A percentile compares a stretch with the other conserved stretches of the same genome.
Conservation (phyloP, 331 rosid species). For the Malus hybrid region DNA sequence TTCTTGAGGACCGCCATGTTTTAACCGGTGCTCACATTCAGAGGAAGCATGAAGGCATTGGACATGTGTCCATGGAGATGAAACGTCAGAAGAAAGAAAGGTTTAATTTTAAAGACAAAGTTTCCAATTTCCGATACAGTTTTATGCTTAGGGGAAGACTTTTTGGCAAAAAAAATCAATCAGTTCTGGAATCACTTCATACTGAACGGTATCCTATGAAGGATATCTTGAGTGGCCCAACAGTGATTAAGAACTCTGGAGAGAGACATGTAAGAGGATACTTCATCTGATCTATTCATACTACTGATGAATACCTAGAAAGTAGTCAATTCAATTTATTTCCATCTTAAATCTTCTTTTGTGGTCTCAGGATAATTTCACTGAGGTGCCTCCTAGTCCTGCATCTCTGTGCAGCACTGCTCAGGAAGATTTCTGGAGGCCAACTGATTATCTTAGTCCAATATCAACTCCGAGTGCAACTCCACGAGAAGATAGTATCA, state of each 20-base stretch:
- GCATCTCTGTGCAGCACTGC: constrained; percentile 93
- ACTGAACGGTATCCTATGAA: constrained; percentile 34
- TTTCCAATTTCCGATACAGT: constrained; percentile 66
- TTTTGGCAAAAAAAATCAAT: constrained; percentile 65
- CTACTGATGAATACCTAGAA: not conserved
- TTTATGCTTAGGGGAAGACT: constrained; percentile 59
- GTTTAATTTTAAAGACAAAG: constrained; percentile 75
- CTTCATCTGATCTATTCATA: not conserved
- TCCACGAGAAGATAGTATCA: constrained; percentile 50
- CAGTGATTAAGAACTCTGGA: constrained; percentile 60
- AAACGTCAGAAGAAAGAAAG: constrained; percentile 64
- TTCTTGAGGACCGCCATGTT: constrained; percentile 82
- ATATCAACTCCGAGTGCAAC: constrained; percentile 66
- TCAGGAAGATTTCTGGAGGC: constrained; percentile 79
- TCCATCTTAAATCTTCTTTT: constrained; percentile 12
- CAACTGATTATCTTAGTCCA: constrained; percentile 61
- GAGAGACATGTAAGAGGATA: constrained; percentile 65
- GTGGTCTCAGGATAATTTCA: constrained; percentile 71
- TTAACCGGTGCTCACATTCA: constrained; percentile 83
- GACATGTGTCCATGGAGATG: constrained; percentile 31
- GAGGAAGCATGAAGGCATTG: constrained; percentile 84
- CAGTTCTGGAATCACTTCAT: constrained; percentile 44
- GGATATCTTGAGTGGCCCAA: constrained; percentile 83
- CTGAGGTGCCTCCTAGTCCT: constrained; percentile 99
- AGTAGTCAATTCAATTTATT: not conserved